A percentile compares a stretch with the other conserved stretches of the same genome.
phyloP scores from a whole-genome alignment of 2,329 filamentous ascomycete genomes.

The Sphaerulina musiva region DNA sequence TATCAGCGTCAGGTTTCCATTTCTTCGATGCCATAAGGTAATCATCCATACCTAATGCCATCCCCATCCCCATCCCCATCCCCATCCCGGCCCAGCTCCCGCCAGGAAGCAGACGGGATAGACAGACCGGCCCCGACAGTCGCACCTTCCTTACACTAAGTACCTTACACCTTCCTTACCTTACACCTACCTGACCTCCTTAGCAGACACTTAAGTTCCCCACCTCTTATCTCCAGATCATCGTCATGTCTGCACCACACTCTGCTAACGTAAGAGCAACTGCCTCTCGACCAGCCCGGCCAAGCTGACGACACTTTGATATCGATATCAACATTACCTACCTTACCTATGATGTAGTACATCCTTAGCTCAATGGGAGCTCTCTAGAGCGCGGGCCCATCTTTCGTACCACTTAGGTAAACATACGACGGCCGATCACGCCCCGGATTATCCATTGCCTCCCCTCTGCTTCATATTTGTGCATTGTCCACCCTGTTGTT shows the following conservation, averaged over 20 bases:
- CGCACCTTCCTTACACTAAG: too few relatives aligned
- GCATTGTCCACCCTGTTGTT: neutral
- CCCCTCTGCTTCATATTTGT: constrained; percentile 3
- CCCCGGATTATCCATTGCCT: neutral
- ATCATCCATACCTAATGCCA: neutral
- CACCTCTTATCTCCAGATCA: constrained; percentile 19
- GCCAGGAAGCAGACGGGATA: too few relatives aligned
- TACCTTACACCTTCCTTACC: too few relatives aligned
- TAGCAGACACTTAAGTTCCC: constrained; percentile 5
- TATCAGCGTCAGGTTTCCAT: constrained; percentile 1
- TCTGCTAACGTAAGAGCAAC: constrained; percentile 16
- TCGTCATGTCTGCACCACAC: constrained; percentile 7
- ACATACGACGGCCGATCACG: constrained; percentile 4
- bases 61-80: too few relatives aligned
- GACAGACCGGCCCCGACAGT: too few relatives aligned
- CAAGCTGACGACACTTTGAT: constrained; percentile 10
- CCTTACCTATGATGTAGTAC: neutral
- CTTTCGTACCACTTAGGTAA: constrained; percentile 16
- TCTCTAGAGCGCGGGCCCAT: neutral
- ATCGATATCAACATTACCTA: neutral
- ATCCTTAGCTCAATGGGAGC: constrained; percentile 12
- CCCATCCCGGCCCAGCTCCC: too few relatives aligned
- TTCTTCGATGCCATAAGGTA: neutral
- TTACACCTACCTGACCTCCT: too few relatives aligned
- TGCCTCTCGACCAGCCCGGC: constrained; percentile 1